These are phyloP conservation scores for Dothideomycetes sp. DNA, from an alignment of 2,329 filamentous ascomycete species.

Conservation along the genomic window DNA sequence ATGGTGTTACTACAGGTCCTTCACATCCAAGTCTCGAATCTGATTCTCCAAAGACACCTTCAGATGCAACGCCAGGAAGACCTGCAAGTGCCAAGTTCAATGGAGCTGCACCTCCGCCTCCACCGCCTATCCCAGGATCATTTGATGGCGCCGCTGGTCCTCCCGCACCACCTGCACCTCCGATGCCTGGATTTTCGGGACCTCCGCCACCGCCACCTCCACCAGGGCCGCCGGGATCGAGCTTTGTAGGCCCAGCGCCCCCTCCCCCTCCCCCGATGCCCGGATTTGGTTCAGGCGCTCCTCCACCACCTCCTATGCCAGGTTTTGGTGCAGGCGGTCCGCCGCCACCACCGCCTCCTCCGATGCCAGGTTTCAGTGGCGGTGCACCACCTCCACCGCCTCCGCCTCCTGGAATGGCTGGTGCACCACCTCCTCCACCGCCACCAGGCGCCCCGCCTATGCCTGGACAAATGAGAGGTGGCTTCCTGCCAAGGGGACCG, in stretches of 20 bases:
- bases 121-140: constrained; percentile 10
- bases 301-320: constrained; percentile 30
- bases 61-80: constrained; percentile 39
- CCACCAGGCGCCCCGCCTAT: constrained; percentile 57
- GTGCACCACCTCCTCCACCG: constrained; percentile 44
- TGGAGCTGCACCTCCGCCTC: constrained; percentile 22
- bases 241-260: constrained; percentile 32
- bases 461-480: constrained; percentile 48
- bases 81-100: constrained; percentile 23
- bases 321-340: constrained; percentile 28
- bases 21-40: constrained; percentile 67
- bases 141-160: constrained; percentile 31
- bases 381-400: constrained; percentile 34
- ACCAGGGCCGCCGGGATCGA: constrained; percentile 37
- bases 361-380: constrained; percentile 35
- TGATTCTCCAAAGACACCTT: constrained; percentile 55
- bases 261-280: constrained; percentile 32
- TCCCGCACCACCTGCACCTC: constrained; percentile 25
- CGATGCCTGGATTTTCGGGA: constrained; percentile 37
- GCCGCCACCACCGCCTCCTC: constrained; percentile 25
- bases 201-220: constrained; percentile 37
- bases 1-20: constrained; percentile 61
- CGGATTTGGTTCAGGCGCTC: constrained; percentile 30
- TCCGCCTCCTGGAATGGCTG: constrained; percentile 40
- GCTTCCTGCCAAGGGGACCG: constrained; percentile 51